A percentile compares a stretch with the other conserved stretches of the same genome.
These are phyloP conservation scores for Phytopythium ostracodes DNA, from an alignment of 352 stramenopile species.

Conservation along the genomic window DNA sequence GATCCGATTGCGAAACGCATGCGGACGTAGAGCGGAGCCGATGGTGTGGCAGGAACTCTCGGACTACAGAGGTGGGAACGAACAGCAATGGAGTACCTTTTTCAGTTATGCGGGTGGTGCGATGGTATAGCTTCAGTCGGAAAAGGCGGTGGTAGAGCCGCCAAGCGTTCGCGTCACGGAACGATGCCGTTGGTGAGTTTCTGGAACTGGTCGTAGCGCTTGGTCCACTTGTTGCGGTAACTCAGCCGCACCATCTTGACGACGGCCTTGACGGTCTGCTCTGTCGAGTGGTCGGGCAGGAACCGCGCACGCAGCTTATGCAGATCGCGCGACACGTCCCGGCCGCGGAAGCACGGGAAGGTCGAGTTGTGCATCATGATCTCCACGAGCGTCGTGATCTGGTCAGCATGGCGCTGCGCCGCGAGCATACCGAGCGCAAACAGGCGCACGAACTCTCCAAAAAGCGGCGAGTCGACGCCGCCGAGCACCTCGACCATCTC, in stretches of 20 bases:
- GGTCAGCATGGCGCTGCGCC: constrained; percentile 51
- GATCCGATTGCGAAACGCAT: constrained; percentile 34
- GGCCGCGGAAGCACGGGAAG: constrained; percentile 75
- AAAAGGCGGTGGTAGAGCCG: too few species aligned
- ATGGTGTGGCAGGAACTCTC: neutral
- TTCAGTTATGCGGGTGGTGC: neutral
- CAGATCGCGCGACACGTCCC: constrained; percentile 85
- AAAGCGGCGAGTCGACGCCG: constrained; percentile 42
- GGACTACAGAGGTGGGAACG: neutral
- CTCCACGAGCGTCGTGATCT: constrained; percentile 64
- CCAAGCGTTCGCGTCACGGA: constrained; percentile 23
- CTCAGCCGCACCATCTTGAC: constrained; percentile 91
- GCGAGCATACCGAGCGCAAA: constrained; percentile 51
- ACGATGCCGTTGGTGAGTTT: constrained; percentile 89
- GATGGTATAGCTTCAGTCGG: neutral
- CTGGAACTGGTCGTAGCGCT: constrained; percentile 94
- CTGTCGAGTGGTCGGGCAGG: constrained; percentile 42
- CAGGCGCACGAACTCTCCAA: constrained; percentile 70
- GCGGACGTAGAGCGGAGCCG: constrained; percentile 15
- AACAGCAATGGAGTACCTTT: neutral
- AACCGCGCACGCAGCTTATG: constrained; percentile 73
- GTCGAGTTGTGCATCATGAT: constrained; percentile 86
- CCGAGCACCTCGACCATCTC: constrained; percentile 94
- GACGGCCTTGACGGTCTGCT: constrained; percentile 64
- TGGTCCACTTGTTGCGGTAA: constrained; percentile 91